phyloP scores from a whole-genome alignment of 371 early-diverging fungal genomes.

The Circinella umbellata region DNA sequence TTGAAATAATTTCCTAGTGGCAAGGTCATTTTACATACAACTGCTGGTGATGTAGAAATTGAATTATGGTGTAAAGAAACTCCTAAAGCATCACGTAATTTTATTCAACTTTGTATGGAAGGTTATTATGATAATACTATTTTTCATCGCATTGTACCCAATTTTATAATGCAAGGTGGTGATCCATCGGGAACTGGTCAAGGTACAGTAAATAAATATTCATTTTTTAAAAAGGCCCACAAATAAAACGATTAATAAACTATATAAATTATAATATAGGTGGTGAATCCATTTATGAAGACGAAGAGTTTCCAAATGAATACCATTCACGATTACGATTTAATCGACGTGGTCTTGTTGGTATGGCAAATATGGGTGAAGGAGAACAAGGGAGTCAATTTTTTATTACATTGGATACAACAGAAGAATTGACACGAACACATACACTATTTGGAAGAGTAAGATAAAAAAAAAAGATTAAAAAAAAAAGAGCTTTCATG shows the following conservation, averaged over 20 bases:
- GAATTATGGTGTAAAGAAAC: conserved; percentile 95
- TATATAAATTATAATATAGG: conserved; percentile 45
- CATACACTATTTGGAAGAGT: conserved; percentile 95
- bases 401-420: conserved; percentile 89
- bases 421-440: conserved; percentile 84
- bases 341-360: conserved; percentile 86
- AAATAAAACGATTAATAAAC: too few relatives aligned
- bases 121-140: conserved; percentile 84
- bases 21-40: conserved; percentile 89
- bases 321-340: conserved; percentile 92
- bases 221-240: too few relatives aligned
- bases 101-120: conserved; percentile 88
- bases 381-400: conserved; percentile 91
- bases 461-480: conserved; percentile 4
- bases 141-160: conserved; percentile 89
- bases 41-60: conserved; percentile 87
- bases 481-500: neutral
- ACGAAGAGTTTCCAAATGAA: conserved; percentile 84
- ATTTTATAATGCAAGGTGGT: conserved; percentile 96
- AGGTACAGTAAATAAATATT: conserved; percentile 31
- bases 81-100: conserved; percentile 91
- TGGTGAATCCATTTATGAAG: conserved; percentile 88
- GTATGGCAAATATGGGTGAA: conserved; percentile 87
- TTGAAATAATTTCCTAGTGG: conserved; percentile 54
- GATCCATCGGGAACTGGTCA: conserved; percentile 91